These are phyloP conservation scores for Globisporangium paroecandrum DNA, from an alignment of 352 stramenopile species.

Conservation along the genomic window DNA sequence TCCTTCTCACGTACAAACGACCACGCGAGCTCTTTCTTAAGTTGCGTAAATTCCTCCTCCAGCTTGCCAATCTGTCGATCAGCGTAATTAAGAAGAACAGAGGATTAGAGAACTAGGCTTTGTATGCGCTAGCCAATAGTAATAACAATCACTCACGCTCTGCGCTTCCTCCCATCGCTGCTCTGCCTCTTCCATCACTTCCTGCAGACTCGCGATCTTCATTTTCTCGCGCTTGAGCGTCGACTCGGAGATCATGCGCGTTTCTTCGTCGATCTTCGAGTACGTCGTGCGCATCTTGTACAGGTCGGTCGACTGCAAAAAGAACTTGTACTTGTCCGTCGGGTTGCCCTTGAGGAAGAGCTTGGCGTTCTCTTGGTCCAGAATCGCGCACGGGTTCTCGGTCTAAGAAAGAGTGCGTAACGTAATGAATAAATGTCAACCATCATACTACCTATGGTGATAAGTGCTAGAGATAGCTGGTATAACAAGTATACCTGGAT, in stretches of 20 bases:
- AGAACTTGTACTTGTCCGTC: constrained; percentile 97
- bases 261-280: constrained; percentile 85
- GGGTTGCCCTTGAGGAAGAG: constrained; percentile 95
- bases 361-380: constrained; percentile 98
- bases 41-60: constrained; percentile 60
- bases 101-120: not conserved
- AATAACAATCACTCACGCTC: constrained; percentile 34
- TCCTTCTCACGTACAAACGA: constrained; percentile 81
- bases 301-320: constrained; percentile 94
- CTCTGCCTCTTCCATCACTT: constrained; percentile 61
- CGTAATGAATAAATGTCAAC: not conserved
- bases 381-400: constrained; percentile 96
- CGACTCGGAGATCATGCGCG: constrained; percentile 52
- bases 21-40: constrained; percentile 81
- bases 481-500: constrained; percentile 41
- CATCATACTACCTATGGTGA: too few relatives aligned
- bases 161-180: constrained; percentile 76
- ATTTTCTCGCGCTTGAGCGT: constrained; percentile 58
- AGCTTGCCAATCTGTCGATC: constrained; percentile 58
- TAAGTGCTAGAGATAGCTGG: too few relatives aligned
- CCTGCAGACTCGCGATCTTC: constrained; percentile 55
- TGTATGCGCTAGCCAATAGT: not conserved
- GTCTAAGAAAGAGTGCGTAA: constrained; percentile 33
- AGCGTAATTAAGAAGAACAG: constrained; percentile 5
- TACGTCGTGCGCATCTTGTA: constrained; percentile 89